phyloP scores from a whole-genome alignment of 2,329 filamentous ascomycete species.

The Sporothrix luriei region DNA sequence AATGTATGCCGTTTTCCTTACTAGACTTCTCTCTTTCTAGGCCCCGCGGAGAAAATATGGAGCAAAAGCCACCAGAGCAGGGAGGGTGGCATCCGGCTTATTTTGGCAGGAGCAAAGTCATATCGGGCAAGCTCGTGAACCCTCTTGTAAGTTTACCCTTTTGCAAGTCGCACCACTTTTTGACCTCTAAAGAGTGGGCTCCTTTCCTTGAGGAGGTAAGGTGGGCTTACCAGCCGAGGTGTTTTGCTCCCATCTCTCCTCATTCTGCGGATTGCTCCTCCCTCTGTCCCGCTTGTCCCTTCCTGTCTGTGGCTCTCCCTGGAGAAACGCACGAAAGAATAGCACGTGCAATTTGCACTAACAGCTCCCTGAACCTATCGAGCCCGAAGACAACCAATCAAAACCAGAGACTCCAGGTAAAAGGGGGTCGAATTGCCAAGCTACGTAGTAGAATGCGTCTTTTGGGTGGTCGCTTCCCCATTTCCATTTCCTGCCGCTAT shows the following conservation, averaged over 20 bases:
- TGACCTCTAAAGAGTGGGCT: slow-evolving; percentile 23
- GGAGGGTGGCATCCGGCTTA: not conserved
- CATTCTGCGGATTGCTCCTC: slow-evolving; percentile 10
- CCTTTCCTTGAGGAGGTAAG: slow-evolving; percentile 4
- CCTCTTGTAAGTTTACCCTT: not conserved
- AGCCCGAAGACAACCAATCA: not conserved
- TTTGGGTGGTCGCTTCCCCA: slow-evolving; percentile 12
- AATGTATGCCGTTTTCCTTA: slow-evolving; percentile 23
- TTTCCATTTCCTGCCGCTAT: not conserved
- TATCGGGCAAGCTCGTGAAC: not conserved
- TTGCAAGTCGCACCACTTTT: slow-evolving; percentile 4
- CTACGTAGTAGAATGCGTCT: slow-evolving; percentile 19
- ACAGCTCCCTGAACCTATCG: not conserved
- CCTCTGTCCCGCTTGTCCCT: not conserved
- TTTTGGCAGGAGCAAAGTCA: slow-evolving; percentile 11
- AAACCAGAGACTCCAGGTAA: not conserved
- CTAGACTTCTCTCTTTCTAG: not conserved
- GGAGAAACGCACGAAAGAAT: not conserved
- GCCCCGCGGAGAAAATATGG: slow-evolving; percentile 18
- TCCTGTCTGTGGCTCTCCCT: not conserved
- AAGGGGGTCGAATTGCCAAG: not conserved
- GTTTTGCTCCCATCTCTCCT: slow-evolving; percentile 11
- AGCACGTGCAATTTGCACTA: slow-evolving; percentile 30
- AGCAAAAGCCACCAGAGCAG: slow-evolving; percentile 3
- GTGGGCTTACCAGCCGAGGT: slow-evolving; percentile 30